Conservation (phyloP, 352 stramenopile genomes). For the Phytophthora boehmeriae region DNA sequence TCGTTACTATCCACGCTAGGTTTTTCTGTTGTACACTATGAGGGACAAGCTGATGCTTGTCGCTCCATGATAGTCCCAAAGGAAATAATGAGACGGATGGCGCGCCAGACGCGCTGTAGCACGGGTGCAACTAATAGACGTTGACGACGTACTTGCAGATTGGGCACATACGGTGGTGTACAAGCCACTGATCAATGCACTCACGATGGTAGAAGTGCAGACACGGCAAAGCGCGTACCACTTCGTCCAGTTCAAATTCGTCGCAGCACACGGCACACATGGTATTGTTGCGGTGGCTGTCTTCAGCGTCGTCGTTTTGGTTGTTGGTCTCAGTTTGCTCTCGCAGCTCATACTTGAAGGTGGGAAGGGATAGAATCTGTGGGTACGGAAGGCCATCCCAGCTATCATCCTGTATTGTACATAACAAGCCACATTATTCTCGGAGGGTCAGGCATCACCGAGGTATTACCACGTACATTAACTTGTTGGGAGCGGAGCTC, state of each 20-base stretch:
- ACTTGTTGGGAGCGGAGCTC: constrained; percentile 85
- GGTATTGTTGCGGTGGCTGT: constrained; percentile 65
- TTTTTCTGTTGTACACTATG: constrained; percentile 36
- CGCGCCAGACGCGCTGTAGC: constrained; percentile 4
- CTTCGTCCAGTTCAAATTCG: constrained; percentile 77
- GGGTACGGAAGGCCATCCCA: constrained; percentile 84
- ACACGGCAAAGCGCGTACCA: constrained; percentile 82
- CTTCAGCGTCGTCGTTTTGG: constrained; percentile 21
- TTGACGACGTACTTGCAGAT: constrained; percentile 89
- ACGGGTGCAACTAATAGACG: constrained; percentile 49
- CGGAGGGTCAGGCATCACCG: neutral
- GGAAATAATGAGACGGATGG: constrained; percentile 15
- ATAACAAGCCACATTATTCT: neutral
- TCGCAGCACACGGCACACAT: constrained; percentile 86
- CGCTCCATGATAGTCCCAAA: constrained; percentile 12
- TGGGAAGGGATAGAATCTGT: constrained; percentile 81
- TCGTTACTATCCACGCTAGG: constrained; percentile 7
- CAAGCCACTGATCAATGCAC: constrained; percentile 91
- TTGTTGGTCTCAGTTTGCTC: constrained; percentile 32
- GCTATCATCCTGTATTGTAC: constrained; percentile 46
- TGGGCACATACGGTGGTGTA: constrained; percentile 83
- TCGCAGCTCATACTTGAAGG: constrained; percentile 73
- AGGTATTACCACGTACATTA: constrained; percentile 38
- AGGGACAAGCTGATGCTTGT: constrained; percentile 9
- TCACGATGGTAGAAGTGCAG: constrained; percentile 90